These are phyloP conservation scores for Delphinella strobiligena DNA, from an alignment of 2,329 filamentous ascomycete species.

Conservation along the genomic window DNA sequence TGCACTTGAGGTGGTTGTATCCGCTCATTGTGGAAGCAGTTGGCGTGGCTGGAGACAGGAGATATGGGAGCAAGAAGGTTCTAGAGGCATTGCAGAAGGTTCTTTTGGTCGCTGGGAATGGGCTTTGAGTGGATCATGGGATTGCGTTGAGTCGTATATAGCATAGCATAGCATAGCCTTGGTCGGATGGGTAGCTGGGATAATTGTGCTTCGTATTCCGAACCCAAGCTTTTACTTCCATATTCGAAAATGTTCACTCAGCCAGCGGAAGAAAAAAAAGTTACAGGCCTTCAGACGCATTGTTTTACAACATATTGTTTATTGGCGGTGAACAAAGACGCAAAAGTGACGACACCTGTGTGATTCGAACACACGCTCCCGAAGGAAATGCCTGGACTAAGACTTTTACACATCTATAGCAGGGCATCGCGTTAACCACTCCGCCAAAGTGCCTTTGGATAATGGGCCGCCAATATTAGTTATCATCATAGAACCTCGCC, in stretches of 20 bases:
- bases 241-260: too few species aligned
- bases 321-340: too few species aligned
- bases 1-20: slow-evolving; percentile 72
- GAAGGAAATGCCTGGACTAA: slow-evolving; percentile 23
- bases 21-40: slow-evolving; percentile 59
- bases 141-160: too few species aligned
- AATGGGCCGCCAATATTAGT: too few species aligned
- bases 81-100: slow-evolving; percentile 27
- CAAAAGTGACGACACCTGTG: slow-evolving; percentile 25
- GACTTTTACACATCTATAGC: too few species aligned
- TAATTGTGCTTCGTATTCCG: neutral
- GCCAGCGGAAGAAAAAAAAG: too few species aligned
- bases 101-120: slow-evolving; percentile 21
- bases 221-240: neutral
- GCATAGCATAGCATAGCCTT: neutral
- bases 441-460: too few species aligned
- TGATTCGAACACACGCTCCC: slow-evolving; percentile 32
- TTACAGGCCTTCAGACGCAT: too few species aligned
- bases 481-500: too few species aligned
- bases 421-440: too few species aligned
- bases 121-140: neutral
- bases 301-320: too few species aligned
- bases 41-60: slow-evolving; percentile 47
- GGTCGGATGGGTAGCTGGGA: too few species aligned
- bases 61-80: slow-evolving; percentile 43